Evolutionary conservation across 352 stramenopile genomes (phyloP), one percentile per base, ranked within the genome.

Genomic region (Phytophthora palmivora): DNA sequence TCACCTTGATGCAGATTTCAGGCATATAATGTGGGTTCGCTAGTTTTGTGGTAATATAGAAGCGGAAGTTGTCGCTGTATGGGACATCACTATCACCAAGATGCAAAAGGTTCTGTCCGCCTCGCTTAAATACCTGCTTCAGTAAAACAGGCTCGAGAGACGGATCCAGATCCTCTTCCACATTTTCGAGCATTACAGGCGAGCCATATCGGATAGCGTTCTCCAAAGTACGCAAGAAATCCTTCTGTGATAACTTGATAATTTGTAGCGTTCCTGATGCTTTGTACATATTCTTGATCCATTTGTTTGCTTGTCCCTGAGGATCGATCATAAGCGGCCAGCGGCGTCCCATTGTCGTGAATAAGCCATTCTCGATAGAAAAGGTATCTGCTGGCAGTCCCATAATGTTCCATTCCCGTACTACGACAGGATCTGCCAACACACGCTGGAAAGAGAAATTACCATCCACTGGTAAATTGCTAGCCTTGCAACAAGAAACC

Each of bases 241-340:
- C 90, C 39, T 94, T 95, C 48, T 98, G 89, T 3, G 75, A 91
- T 9, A 98, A 72, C 64, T 98, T 98, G 51, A 98, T 96, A 38
- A 98, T 88, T 62, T 98, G 91, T 7, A 98, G 72, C 8, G 82
- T 65, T 12, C 75, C 63, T 16, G 62, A 54, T 0, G 72, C 65
- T 64, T 92, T 97, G 71, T 94, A 97, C 87, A 97, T 97, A 60
- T 96, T 96, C 36, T 95, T 93, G 52, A 98, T 92, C 94, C 93
- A 98, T 62, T 95, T 94, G 72, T 98, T 98, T 6, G 89, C 94
- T 69, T 98, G 94, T 19, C 90, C 91, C 58, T 98, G 93, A 1
- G 94, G 94, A 49, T 98, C 94, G 54, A 98, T 98, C 89, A 98
- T 97, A 9, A 98, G 78, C 9, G 94, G 93, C 93, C 92, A 98